Conservation (phyloP, 768 basidiomycete species). For the Russula foetens region DNA sequence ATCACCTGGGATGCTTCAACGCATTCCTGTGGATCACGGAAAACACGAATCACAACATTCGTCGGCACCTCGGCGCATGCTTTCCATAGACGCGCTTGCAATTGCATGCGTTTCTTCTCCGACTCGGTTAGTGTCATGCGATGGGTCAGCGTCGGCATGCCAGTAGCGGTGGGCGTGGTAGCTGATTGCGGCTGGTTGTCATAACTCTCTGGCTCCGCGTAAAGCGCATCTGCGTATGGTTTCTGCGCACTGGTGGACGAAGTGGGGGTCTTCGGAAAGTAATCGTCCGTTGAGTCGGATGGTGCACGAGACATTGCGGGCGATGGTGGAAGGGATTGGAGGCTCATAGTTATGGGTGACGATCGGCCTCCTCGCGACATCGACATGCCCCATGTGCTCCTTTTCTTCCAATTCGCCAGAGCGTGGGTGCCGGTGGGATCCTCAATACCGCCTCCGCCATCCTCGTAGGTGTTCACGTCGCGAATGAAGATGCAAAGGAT, state of each 20-base stretch:
- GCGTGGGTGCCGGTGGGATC: conserved; percentile 51
- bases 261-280: neutral
- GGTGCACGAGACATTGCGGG: neutral
- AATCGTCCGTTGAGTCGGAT: neutral
- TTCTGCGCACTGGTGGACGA: neutral
- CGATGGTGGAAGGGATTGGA: neutral
- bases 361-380: conserved; percentile 1
- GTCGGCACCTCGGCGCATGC: conserved; percentile 53
- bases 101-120: conserved; percentile 46
- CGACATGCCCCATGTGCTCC: neutral
- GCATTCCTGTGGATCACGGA: conserved; percentile 62
- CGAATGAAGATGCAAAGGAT: conserved; percentile 79
- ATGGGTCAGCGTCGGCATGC: neutral
- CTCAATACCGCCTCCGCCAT: conserved; percentile 34
- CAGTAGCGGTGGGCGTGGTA: neutral
- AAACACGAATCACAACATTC: conserved; percentile 53
- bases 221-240: neutral
- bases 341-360: conserved; percentile 2
- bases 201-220: conserved; percentile 11
- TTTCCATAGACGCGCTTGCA: conserved; percentile 57
- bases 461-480: conserved; percentile 44
- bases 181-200: neutral
- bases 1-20: conserved; percentile 44
- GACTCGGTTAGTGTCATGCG: conserved; percentile 33
- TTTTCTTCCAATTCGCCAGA: conserved; percentile 1